A percentile compares a stretch with the other conserved stretches of the same genome.
phyloP scores from a whole-genome alignment of 768 basidiomycete species.

The Antrodiella citrinella region DNA sequence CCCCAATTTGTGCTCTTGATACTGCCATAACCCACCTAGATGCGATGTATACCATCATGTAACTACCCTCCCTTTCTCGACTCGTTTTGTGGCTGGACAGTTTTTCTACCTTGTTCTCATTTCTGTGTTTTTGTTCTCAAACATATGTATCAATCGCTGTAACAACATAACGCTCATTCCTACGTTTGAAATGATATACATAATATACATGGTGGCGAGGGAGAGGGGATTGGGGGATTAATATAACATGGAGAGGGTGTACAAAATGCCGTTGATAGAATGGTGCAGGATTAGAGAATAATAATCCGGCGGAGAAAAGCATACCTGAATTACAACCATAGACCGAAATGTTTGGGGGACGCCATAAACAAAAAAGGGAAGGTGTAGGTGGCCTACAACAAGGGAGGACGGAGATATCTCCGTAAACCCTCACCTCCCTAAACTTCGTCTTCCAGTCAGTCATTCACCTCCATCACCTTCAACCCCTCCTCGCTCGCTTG shows the following conservation, averaged over 20 bases:
- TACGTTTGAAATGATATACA: neutral
- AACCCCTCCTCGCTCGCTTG: conserved; percentile 15
- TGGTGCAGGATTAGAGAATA: neutral
- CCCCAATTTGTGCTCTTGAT: conserved; percentile 52
- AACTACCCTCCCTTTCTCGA: too few species aligned
- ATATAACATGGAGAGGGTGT: neutral
- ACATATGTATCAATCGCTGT: too few species aligned
- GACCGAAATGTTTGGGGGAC: too few species aligned
- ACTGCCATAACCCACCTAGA: too few species aligned
- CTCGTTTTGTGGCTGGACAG: too few species aligned
- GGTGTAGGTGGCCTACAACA: neutral
- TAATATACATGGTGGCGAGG: neutral
- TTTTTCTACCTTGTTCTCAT: too few species aligned
- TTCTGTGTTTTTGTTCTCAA: too few species aligned
- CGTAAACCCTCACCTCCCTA: conserved; percentile 3
- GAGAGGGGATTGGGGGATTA: neutral
- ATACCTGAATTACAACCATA: too few species aligned
- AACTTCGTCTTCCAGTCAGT: neutral
- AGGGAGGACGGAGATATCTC: neutral
- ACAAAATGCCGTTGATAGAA: neutral
- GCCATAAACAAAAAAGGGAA: neutral
- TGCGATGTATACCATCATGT: too few species aligned
- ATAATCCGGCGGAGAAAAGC: too few species aligned
- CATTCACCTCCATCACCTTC: conserved; percentile 2
- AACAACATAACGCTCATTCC: too few species aligned